These are phyloP conservation scores for Letharia columbiana DNA, from an alignment of 495 filamentous ascomycete genomes.

Conservation along the genomic window DNA sequence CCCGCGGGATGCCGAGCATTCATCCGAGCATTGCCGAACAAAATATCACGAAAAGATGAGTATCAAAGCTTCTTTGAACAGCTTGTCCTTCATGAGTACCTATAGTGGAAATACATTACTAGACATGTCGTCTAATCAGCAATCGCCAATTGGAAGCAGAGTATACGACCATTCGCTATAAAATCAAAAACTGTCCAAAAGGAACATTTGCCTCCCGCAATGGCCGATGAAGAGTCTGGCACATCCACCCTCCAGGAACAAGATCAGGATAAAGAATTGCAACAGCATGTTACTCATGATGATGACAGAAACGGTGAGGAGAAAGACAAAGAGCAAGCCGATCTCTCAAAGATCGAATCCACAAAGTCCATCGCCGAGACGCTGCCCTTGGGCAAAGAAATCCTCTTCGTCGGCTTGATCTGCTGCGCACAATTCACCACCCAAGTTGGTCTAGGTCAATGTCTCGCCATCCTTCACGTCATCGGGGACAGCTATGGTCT, in stretches of 20 bases:
- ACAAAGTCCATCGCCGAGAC: conserved; percentile 11
- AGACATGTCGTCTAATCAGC: background rate
- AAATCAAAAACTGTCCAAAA: background rate
- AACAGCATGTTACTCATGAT: background rate
- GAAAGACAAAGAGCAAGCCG: background rate
- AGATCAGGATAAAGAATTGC: background rate
- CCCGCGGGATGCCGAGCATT: background rate
- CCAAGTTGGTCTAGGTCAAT: conserved; percentile 33
- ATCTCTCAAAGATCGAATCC: conserved; percentile 4
- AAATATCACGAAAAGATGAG: background rate
- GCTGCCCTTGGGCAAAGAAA: conserved; percentile 32
- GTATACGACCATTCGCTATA: background rate
- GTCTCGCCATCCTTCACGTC: conserved; percentile 35
- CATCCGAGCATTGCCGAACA: background rate
- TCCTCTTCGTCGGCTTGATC: conserved; percentile 36
- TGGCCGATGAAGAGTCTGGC: background rate
- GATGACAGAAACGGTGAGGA: background rate
- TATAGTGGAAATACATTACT: background rate
- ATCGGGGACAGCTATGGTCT: conserved; percentile 22
- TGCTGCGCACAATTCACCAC: conserved; percentile 42
- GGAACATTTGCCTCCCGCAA: background rate
- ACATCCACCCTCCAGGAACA: background rate
- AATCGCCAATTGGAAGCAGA: background rate
- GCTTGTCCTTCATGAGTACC: background rate
- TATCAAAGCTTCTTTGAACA: no score